Evolutionary conservation across 2,329 filamentous ascomycete species (phyloP).

Genomic region (Fusarium pseudocircinatum): DNA sequence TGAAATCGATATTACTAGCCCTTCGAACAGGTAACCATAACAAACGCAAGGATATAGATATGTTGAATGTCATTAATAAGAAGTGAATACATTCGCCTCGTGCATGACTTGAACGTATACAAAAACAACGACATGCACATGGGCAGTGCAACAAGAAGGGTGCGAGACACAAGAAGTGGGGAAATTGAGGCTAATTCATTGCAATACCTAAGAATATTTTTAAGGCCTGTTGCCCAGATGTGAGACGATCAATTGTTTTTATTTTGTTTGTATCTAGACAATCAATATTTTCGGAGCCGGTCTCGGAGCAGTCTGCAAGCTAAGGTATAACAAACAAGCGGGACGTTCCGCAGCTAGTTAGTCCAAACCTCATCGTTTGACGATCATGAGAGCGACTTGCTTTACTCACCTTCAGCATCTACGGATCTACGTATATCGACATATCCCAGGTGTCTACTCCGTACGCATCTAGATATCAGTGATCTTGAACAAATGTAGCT

Average conservation of each 20-base stretch:
- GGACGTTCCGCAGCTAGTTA: constrained; percentile 39
- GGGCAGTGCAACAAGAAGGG: neutral
- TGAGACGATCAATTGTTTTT: neutral
- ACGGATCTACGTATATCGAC: neutral
- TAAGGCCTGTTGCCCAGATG: neutral
- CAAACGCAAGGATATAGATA: neutral
- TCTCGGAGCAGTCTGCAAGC: constrained; percentile 2
- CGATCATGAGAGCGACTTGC: neutral
- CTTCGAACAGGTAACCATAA: neutral
- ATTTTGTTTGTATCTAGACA: neutral
- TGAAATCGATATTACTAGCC: neutral
- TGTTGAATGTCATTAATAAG: neutral
- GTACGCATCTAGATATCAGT: neutral
- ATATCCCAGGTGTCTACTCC: neutral
- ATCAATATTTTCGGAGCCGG: neutral
- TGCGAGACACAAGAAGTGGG: neutral
- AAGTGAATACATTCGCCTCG: neutral
- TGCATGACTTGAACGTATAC: neutral
- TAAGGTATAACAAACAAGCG: constrained; percentile 21
- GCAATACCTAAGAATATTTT: neutral
- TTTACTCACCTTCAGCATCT: neutral
- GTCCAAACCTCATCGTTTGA: neutral
- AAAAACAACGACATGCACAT: neutral
- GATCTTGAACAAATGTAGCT: neutral
- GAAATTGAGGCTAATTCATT: neutral